These are phyloP conservation scores for Fusarium pseudoanthophilum DNA, from an alignment of 2,329 filamentous ascomycete genomes.

Conservation along the genomic window DNA sequence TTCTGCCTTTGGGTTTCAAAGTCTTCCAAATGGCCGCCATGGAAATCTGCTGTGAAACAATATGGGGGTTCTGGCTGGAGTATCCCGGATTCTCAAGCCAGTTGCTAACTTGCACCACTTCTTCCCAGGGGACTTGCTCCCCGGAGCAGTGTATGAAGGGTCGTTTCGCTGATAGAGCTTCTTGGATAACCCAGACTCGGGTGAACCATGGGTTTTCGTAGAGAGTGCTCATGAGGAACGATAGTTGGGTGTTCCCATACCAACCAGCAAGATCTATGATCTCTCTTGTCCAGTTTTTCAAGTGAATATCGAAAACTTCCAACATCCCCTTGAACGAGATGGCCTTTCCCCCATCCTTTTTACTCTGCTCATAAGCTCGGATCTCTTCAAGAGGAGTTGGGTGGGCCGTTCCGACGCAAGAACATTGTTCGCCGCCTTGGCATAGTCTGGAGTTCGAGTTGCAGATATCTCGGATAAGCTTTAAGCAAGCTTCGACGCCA, in stretches of 20 bases:
- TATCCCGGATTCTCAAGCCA: conserved; percentile 13
- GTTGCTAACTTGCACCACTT: conserved; percentile 13
- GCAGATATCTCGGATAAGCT: conserved; percentile 25
- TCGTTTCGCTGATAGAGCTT: conserved; percentile 12
- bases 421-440: background rate
- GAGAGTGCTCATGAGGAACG: conserved; percentile 21
- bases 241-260: conserved; percentile 16
- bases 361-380: background rate
- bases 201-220: conserved; percentile 36
- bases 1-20: background rate
- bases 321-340: conserved; percentile 21
- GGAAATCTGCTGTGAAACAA: conserved; percentile 6
- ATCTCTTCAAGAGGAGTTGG: background rate
- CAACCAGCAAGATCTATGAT: conserved; percentile 32
- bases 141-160: conserved; percentile 7
- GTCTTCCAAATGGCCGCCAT: conserved; percentile 36
- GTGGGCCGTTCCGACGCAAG: conserved; percentile 17
- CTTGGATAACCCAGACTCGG: conserved; percentile 30
- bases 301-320: conserved; percentile 20
- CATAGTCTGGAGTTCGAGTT: conserved; percentile 18
- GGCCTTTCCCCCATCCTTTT: background rate
- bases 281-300: conserved; percentile 10
- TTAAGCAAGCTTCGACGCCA: conserved; percentile 3
- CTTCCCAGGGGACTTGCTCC: conserved; percentile 15
- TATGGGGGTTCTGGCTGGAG: conserved; percentile 17